Evolutionary conservation across 495 filamentous ascomycete species (phyloP).

Genomic region (Podospora australis): DNA sequence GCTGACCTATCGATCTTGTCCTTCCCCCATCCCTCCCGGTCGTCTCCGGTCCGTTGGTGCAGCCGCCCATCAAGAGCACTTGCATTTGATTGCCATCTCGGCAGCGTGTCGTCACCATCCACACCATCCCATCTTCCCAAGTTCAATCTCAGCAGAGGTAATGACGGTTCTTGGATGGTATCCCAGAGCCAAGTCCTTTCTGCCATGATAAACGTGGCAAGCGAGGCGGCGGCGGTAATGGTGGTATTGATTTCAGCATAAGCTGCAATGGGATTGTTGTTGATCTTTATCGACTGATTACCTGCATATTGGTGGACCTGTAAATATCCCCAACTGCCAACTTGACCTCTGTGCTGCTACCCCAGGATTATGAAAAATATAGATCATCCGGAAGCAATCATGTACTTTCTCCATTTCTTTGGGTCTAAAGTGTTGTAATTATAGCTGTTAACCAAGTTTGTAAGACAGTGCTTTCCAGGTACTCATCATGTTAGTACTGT

Average conservation of each 20-base stretch:
- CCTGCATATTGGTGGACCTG: not conserved
- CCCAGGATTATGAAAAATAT: too few species aligned
- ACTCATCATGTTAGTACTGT: too few species aligned
- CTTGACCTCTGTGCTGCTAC: not conserved
- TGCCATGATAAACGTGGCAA: not conserved
- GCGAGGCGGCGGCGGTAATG: too few species aligned
- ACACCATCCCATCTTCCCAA: not conserved
- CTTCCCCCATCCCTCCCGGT: not conserved
- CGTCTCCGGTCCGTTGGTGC: constrained; percentile 7
- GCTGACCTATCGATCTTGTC: constrained; percentile 5
- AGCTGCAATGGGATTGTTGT: not conserved
- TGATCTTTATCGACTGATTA: not conserved
- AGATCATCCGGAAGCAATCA: too few species aligned
- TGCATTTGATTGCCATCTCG: not conserved
- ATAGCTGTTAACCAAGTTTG: too few species aligned
- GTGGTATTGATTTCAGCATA: too few species aligned
- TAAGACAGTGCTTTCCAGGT: too few species aligned
- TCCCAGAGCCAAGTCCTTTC: not conserved
- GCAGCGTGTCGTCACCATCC: not conserved
- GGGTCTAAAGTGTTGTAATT: too few species aligned
- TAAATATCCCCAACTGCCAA: not conserved
- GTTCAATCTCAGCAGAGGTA: not conserved
- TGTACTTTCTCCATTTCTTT: not conserved
- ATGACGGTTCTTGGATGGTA: not conserved
- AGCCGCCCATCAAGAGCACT: constrained; percentile 9